Evolutionary conservation across 371 early-diverging fungal genomes (phyloP), one percentile per base, ranked within the genome.

Genomic region (Apophysomyces variabilis): DNA sequence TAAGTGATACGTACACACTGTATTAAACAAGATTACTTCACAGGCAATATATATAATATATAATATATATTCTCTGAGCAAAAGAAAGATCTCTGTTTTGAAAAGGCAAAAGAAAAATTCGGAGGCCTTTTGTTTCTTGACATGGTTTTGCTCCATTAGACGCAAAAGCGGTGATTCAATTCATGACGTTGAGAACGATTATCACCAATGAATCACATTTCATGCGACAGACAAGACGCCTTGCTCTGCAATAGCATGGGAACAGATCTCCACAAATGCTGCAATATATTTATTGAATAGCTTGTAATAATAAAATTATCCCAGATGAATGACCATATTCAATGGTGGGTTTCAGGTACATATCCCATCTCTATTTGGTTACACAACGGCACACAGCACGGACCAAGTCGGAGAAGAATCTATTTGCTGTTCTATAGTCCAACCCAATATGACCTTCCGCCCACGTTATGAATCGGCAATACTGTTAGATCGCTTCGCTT

Each of bases 401-500:
- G 38, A 44, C 21, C 57, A 41, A 41, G 38, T 59, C 35, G 16
- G 38, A 61, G 47, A n/a, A 38, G 39, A 16, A 37, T n/a, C 18
- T 21, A 7, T 47, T 50, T 16, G 54, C 3, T 50, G 21, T 35
- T 57, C 69, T 79, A 87, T 37, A 87, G 66, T 1, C 89, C 89
- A 50, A 89, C 88, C 84, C 85, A 88, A 36, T 77, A 86, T 16
- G 87, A 83, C 39, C 85, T 72, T 6, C 90, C 90, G 7, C 74
- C 73, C 3, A 72, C 70, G 59, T 89, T 89, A 61, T 88, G 88
- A 56, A 89, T 77, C 21, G 80, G 68, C 3, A 74, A 58, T 5
- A 75, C 66, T 6, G 69, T 57, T 37, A 72, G 45, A 14, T 68
- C 61, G 13, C 71, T 70, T 3, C 76, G 74, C 3, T 76, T 56